Base-by-base conservation (phyloP, 371 early-diverging fungal genomes). In the Conidiobolus incongruus region DNA sequence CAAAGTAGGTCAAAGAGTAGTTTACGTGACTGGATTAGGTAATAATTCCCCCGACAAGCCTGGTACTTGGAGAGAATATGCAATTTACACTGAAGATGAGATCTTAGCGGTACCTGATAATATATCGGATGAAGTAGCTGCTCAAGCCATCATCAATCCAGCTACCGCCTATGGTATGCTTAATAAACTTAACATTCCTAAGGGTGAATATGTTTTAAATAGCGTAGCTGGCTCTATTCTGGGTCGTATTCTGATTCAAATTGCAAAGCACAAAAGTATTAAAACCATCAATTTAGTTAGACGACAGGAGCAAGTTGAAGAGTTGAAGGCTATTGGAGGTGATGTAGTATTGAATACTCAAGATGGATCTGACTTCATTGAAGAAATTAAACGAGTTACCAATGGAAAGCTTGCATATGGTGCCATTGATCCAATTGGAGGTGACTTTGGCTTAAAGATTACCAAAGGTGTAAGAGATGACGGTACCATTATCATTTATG, bases 381-480 rank as follows among this genome's bases (percentile, higher is more conserved):
- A 16, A 4, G 31, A 31, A 26, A 7, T 40, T 19, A 11, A 26
- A 6, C 22, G 28, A 29, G 28, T 40, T n/a, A 40, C 40, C 3
- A 16, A 40, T 12, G 40, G 12, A 2, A 17, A 40, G 17, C 23
- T 16, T 17, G 40, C 40, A 2, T 40, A 17, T 40, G 40, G 28
- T 26, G 40, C 28, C 15, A n/a, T 40, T 40, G 40, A 40, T 40
- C 28, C 40, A 11, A 16, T 40, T 15, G 40, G 40, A 26, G 26
- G 40, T 10, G 40, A 40, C 22, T 5, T 11, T 40, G 40, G 40
- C 7, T 15, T 40, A 11, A 21, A 26, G 30, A 40, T 40, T 16
- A 26, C 40, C 5, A 40, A 40, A 11, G 2, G n/a, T 21, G 16
- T 40, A 4, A 10, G 28, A 6, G 30, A 23, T 8, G 23, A 29